A percentile compares a stretch with the other conserved stretches of the same genome.
phyloP scores from a whole-genome alignment of 148 eudicot genomes.

The Selenicereus undatus region DNA sequence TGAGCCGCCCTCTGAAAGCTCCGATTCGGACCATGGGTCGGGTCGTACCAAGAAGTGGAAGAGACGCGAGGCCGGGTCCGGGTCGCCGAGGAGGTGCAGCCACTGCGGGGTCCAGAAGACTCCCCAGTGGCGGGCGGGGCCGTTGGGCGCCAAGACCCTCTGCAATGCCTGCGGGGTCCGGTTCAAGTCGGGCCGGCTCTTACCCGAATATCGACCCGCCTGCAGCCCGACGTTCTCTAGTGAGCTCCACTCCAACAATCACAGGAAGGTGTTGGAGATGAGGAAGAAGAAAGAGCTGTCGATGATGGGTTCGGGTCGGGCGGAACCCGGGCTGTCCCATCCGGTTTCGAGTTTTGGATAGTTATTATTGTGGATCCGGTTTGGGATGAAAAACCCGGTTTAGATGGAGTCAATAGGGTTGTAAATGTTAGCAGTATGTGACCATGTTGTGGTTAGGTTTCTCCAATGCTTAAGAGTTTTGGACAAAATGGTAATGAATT shows the following conservation, averaged over 20 bases:
- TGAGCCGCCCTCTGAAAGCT: slow-evolving; percentile 6
- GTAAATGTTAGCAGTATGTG: neutral
- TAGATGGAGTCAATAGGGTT: neutral
- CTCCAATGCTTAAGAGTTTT: neutral
- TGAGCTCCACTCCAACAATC: slow-evolving; percentile 66
- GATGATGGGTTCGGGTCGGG: slow-evolving; percentile 7
- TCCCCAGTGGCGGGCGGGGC: slow-evolving; percentile 82
- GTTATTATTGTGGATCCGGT: neutral
- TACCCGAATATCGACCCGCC: slow-evolving; percentile 80
- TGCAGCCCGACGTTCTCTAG: slow-evolving; percentile 70
- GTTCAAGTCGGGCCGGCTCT: slow-evolving; percentile 67
- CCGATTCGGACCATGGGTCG: slow-evolving; percentile 14
- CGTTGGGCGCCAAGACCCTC: slow-evolving; percentile 57
- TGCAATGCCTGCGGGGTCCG: slow-evolving; percentile 96
- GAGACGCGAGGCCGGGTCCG: slow-evolving; percentile 20
- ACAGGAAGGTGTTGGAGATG: slow-evolving; percentile 79
- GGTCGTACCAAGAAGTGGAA: slow-evolving; percentile 40
- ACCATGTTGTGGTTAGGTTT: neutral
- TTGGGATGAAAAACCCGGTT: neutral
- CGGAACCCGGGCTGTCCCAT: slow-evolving; percentile 17
- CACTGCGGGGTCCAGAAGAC: slow-evolving; percentile 71
- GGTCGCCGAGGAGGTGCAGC: slow-evolving; percentile 46
- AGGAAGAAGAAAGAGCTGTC: slow-evolving; percentile 55
- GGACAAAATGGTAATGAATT: slow-evolving; percentile 7
- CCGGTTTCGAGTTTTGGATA: slow-evolving; percentile 41